Evolutionary conservation across 192 early-diverging fungal genomes (phyloP).

Genomic region (Coemansia sp.): DNA sequence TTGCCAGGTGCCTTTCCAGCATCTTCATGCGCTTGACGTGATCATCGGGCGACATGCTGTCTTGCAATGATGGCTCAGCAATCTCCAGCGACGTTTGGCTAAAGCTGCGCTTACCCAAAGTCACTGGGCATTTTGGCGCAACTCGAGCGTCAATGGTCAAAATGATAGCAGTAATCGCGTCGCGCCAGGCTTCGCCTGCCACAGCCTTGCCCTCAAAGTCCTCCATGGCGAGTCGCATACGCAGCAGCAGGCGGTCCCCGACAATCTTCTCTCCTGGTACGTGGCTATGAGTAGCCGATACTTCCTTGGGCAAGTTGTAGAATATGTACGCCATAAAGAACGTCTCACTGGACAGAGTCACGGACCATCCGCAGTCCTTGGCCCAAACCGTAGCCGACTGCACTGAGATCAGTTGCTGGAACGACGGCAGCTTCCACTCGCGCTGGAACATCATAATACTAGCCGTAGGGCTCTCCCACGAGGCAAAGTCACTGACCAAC

Average conservation of each 20-base stretch:
- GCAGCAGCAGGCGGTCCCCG: conserved; percentile 51
- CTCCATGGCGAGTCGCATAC: conserved; percentile 54
- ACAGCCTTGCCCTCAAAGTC: conserved; percentile 41
- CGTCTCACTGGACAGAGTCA: conserved; percentile 50
- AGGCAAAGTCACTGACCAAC: conserved; percentile 51
- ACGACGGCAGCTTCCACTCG: conserved; percentile 56
- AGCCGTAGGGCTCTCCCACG: conserved; percentile 50
- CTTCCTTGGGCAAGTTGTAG: conserved; percentile 45
- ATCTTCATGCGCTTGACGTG: conserved; percentile 49
- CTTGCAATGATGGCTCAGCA: conserved; percentile 9
- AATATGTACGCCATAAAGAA: conserved; percentile 54
- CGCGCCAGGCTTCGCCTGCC: conserved; percentile 49
- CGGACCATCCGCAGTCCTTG: conserved; percentile 43
- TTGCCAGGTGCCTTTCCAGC: conserved; percentile 50
- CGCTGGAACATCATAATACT: conserved; percentile 57
- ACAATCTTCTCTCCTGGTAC: conserved; percentile 31
- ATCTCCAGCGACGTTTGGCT: conserved; percentile 31
- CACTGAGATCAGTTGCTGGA: conserved; percentile 48
- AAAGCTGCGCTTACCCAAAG: conserved; percentile 27
- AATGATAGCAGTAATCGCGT: conserved; percentile 50
- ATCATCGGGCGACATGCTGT: conserved; percentile 34
- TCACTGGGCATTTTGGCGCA: conserved; percentile 30
- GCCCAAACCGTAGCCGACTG: conserved; percentile 48
- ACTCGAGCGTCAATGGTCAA: conserved; percentile 50
- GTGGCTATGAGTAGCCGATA: conserved; percentile 18